Conservation (phyloP, 441 rosid species). For the Populus hybrid region DNA sequence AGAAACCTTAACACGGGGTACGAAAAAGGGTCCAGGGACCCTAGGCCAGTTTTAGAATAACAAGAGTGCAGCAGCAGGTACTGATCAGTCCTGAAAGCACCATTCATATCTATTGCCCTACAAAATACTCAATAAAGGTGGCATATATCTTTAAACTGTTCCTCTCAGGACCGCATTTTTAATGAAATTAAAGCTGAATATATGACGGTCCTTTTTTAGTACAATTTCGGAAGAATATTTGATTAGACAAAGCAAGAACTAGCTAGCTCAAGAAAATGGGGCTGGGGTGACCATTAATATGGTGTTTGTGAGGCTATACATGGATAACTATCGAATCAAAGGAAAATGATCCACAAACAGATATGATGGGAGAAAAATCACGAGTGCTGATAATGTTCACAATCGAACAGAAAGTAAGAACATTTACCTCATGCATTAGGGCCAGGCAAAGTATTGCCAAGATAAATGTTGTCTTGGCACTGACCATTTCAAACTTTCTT, state of each 20-base stretch:
- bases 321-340: not conserved
- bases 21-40: not conserved
- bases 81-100: not conserved
- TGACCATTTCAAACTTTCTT: constrained; percentile 8
- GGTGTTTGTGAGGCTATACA: not conserved
- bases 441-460: constrained; percentile 23
- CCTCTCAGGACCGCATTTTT: not conserved
- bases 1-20: not conserved
- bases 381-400: not conserved
- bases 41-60: not conserved
- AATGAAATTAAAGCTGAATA: not conserved
- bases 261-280: not conserved
- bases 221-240: not conserved
- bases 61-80: not conserved
- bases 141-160: not conserved
- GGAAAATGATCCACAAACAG: not conserved
- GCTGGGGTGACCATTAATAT: not conserved
- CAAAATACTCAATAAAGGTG: not conserved
- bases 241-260: not conserved
- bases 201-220: not conserved
- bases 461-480: constrained; percentile 5
- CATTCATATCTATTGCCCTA: not conserved
- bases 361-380: not conserved
- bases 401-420: not conserved
- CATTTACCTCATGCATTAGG: constrained; percentile 19